A percentile compares a stretch with the other conserved stretches of the same genome.
Evolutionary conservation across 345 rosid species (phyloP).

Genomic region (Corymbia maculata): DNA sequence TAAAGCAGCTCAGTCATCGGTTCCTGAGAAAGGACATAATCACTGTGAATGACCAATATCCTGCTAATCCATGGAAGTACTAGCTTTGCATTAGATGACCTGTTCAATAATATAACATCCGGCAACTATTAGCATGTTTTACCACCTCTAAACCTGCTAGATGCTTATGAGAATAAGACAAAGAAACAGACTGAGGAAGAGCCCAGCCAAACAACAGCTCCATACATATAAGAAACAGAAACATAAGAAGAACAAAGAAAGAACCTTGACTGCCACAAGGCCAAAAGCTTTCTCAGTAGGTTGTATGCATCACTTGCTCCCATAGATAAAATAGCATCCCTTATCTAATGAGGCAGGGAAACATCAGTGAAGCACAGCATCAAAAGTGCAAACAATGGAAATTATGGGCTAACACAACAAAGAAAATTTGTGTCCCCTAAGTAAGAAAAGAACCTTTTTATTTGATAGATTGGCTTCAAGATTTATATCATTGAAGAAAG

Average conservation of each 20-base stretch:
- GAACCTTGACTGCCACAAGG: slow-evolving; percentile 83
- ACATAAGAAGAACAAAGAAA: slow-evolving; percentile 3
- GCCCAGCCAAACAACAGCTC: background rate
- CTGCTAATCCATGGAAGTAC: slow-evolving; percentile 76
- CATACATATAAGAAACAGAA: background rate
- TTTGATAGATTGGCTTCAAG: slow-evolving; percentile 47
- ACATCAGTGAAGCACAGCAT: background rate
- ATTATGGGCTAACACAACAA: background rate
- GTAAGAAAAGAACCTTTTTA: slow-evolving; percentile 53
- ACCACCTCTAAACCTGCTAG: background rate
- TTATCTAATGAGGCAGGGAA: slow-evolving; percentile 36
- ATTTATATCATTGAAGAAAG: slow-evolving; percentile 33
- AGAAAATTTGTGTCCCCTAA: background rate
- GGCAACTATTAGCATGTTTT: background rate
- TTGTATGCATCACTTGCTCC: slow-evolving; percentile 47
- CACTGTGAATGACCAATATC: slow-evolving; percentile 66
- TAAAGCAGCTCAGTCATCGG: slow-evolving; percentile 29
- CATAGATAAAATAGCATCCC: slow-evolving; percentile 59
- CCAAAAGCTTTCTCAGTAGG: slow-evolving; percentile 56
- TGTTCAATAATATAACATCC: slow-evolving; percentile 19
- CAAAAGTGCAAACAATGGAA: background rate
- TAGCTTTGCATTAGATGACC: slow-evolving; percentile 41
- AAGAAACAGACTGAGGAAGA: background rate
- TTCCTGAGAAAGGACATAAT: slow-evolving; percentile 41
- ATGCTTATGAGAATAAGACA: background rate